Evolutionary conservation across 2,329 filamentous ascomycete species (phyloP), one percentile per base, ranked within the genome.

Genomic region (Microsporum ferrugineum): DNA sequence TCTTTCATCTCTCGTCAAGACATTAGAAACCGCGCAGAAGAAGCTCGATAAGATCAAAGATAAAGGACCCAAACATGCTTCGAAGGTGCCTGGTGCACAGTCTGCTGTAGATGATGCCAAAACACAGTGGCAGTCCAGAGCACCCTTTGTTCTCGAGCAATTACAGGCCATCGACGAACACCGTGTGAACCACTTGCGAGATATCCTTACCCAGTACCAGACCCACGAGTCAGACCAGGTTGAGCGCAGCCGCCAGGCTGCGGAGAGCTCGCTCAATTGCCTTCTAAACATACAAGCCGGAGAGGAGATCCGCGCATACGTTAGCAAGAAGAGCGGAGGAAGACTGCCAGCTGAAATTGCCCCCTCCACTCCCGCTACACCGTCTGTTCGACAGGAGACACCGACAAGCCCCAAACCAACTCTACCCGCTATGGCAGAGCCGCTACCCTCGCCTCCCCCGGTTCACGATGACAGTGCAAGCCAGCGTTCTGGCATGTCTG

Each of bases 71-170:
- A 91, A 84, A 59, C 73, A 72, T 68, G 82, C 86, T 1, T 84
- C 85, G 62, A 95, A 94, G 73, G 83, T 94, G 43, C 88, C 91
- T 49, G 82, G 81, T 64, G 91, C 90, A 10, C 81, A 84, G 8
- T 79, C 84, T 17, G 86, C 85, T 65, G 83, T 95, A 49, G 88
- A 95, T 65, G 84, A 84, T 63, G 87, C 90, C n/a, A 84, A 81
- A 51, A 82, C 87, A 66, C 88, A 95, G 71, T 99, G 94, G 94
- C 87, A 96, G 61, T 91, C 90, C 0, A 91, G 96, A 73, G 90
- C 94, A 12, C 94, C 94, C 0, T 97, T 89, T 74, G 88, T 96
- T 63, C 96, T 95, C 70, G 94, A 99, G 75, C 88, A 87, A 63
- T 82, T 99, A 31, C 94, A 99, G 72, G 87, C 89, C 4, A 79